Evolutionary conservation across 1,284 basidiomycete genomes (phyloP).

Genomic region (Cystobasidium sp.): DNA sequence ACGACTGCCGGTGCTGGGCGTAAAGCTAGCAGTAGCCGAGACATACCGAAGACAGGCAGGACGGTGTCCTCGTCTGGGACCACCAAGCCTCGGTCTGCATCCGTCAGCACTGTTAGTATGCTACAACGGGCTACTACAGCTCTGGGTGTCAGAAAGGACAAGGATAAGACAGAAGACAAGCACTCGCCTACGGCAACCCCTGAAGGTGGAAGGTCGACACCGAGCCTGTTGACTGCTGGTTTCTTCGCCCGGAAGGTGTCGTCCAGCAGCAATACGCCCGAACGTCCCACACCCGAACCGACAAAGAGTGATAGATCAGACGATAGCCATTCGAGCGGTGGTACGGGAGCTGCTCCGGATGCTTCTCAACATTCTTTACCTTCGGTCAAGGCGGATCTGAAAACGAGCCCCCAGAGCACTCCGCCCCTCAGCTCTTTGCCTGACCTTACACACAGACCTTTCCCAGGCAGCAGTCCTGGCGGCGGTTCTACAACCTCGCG

Average conservation of each 20-base stretch:
- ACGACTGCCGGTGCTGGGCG: neutral
- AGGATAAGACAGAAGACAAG: conserved; percentile 14
- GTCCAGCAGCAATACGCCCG: conserved; percentile 20
- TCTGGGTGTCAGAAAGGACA: conserved; percentile 66
- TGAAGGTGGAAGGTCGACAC: conserved; percentile 32
- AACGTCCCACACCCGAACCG: neutral
- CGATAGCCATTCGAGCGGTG: neutral
- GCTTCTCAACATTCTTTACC: neutral
- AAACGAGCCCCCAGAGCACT: neutral
- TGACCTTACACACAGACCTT: conserved; percentile 16
- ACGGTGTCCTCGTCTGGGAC: neutral
- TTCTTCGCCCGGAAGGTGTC: conserved; percentile 42
- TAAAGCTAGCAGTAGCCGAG: conserved; percentile 16
- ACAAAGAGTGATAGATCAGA: neutral
- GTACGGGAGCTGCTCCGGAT: neutral
- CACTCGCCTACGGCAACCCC: neutral
- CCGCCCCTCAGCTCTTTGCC: conserved; percentile 17
- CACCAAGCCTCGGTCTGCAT: conserved; percentile 63
- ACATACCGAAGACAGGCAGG: neutral
- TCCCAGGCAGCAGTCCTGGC: conserved; percentile 48
- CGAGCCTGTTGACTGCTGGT: conserved; percentile 27
- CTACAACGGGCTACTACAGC: conserved; percentile 89
- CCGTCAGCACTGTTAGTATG: conserved; percentile 88
- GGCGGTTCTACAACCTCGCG: conserved; percentile 47
- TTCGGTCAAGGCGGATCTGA: neutral